Conservation (phyloP, 352 stramenopile species). For the Phytophthora quininea region DNA sequence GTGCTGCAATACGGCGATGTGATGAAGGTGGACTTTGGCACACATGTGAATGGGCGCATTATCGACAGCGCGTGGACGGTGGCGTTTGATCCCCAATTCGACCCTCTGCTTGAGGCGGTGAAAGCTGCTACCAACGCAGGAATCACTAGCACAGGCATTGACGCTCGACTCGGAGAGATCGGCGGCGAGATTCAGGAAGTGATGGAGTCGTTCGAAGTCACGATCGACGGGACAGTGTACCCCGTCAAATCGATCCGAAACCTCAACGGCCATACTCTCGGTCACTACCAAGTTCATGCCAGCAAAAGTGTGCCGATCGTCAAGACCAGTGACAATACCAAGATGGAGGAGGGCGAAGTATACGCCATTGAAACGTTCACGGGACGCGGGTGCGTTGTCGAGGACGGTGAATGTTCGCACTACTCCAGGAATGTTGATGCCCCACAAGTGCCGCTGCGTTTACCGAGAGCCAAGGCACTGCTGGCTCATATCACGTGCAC, state of each 20-base stretch:
- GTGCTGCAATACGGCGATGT: conserved; percentile 95
- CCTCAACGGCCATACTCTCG: conserved; percentile 98
- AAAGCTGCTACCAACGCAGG: conserved; percentile 94
- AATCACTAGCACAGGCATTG: conserved; percentile 94
- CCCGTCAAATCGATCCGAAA: conserved; percentile 97
- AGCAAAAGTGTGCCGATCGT: conserved; percentile 98
- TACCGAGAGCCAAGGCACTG: conserved; percentile 93
- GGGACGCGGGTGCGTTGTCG: conserved; percentile 86
- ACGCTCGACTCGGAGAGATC: conserved; percentile 93
- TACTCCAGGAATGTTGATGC: conserved; percentile 98
- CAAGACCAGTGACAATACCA: conserved; percentile 91
- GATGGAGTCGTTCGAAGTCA: conserved; percentile 98
- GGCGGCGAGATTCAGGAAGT: conserved; percentile 96
- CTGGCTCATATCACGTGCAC: conserved; percentile 98
- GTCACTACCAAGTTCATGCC: conserved; percentile 95
- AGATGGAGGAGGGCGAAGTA: conserved; percentile 98
- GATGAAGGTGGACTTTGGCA: conserved; percentile 98
- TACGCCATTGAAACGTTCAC: conserved; percentile 98
- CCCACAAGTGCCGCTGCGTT: conserved; percentile 93
- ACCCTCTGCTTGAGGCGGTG: conserved; percentile 91
- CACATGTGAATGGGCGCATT: conserved; percentile 96
- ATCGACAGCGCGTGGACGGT: conserved; percentile 98
- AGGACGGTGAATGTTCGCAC: conserved; percentile 97
- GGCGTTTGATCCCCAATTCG: conserved; percentile 95
- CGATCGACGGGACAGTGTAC: conserved; percentile 96